These are phyloP conservation scores for Hanseniaspora occidentalis DNA, from an alignment of 805 yeast species.

Conservation along the genomic window DNA sequence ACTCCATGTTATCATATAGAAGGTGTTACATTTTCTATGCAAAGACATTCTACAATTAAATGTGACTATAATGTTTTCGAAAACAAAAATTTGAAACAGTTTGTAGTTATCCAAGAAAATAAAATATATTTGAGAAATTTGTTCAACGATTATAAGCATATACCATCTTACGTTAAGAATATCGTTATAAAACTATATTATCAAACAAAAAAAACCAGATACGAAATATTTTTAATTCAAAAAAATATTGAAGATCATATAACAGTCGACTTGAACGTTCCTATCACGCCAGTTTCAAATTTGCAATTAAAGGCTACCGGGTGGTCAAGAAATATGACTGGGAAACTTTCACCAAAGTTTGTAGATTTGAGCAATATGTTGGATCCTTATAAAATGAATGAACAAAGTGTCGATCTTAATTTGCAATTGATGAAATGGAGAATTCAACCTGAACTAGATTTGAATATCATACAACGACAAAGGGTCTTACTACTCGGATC, in stretches of 20 bases:
- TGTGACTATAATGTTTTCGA: slow-evolving; percentile 4
- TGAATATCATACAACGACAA: slow-evolving; percentile 47
- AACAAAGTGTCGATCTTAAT: slow-evolving; percentile 86
- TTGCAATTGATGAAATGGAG: slow-evolving; percentile 95
- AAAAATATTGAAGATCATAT: not conserved
- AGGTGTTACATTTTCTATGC: slow-evolving; percentile 7
- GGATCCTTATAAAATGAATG: slow-evolving; percentile 71
- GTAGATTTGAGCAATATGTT: slow-evolving; percentile 75
- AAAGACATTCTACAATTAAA: not conserved
- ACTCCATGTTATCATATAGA: slow-evolving; percentile 44
- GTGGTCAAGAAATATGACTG: slow-evolving; percentile 77
- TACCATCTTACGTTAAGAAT: not conserved
- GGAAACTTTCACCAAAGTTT: slow-evolving; percentile 66
- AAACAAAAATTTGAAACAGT: not conserved
- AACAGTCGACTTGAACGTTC: not conserved
- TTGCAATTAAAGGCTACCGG: slow-evolving; percentile 46
- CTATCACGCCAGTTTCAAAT: not conserved
- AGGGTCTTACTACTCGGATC: slow-evolving; percentile 80
- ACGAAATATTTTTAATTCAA: not conserved
- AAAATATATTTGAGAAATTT: not conserved
- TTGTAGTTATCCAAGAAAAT: no score
- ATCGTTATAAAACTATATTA: not conserved
- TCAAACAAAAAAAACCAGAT: not conserved
- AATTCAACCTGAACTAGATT: slow-evolving; percentile 67
- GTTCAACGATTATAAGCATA: not conserved